Evolutionary conservation across 116 monocot species (phyloP), one percentile per base, ranked within the genome.

Genomic region (Trichopus zeylanicus): DNA sequence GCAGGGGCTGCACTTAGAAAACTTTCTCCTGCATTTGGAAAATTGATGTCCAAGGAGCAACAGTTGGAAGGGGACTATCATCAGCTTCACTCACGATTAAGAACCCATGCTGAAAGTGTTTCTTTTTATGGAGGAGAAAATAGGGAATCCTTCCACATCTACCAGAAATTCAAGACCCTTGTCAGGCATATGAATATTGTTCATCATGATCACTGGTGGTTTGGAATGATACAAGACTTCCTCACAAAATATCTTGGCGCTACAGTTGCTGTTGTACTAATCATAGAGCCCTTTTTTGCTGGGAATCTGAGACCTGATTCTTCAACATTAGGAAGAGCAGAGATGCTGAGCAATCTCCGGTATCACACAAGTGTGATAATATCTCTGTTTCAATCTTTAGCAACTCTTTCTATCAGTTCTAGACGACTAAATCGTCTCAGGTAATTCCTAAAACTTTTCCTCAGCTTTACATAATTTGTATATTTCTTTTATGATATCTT

Each of bases 361-460:
- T 98, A 98, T 61, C 97, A 98, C 67, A 91, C 97, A 55, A 98
- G 97, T 77, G 97, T 98, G n/a, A 98, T 98, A 57, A 87, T 91
- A 62, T 84, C 87, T 57, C 75, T 98, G 1, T 98, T 98, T 71
- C 97, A 98, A 67, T 87, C 97, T 13, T 85, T 98, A 68, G 91
- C 87, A 29, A 91, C 82, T 39, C 82, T 98, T 61, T 79, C 97
- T 46, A 76, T 85, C 51, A 91, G 91, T 64, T 73, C 84, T 33
- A 66, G 97, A 29, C 67, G 85, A 46, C 66, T 98, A 64, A 91
- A 87, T 71, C 81, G 91, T 46, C 82, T 98, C 66, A 98, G 97
- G 97, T 98, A 20, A 55, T 31, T 61, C 35, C 11, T 73, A 18
- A 27, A 34, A 32, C 12, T 37, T 37, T 37, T 8, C 37, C 8